phyloP scores from a whole-genome alignment of 1,139 yeast genomes.

The Geotrichum citri-aurantii region DNA sequence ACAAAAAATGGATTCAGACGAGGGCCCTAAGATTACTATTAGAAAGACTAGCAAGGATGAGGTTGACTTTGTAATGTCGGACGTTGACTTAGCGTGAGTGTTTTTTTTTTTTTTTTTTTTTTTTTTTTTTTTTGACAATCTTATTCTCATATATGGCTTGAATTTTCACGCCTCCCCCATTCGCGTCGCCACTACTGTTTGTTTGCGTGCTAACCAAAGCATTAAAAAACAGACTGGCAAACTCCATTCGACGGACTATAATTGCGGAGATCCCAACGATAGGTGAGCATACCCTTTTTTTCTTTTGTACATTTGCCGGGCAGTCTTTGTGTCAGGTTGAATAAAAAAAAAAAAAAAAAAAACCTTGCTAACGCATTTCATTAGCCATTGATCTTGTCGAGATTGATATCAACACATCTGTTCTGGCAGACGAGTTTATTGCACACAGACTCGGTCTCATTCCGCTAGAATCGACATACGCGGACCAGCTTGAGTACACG shows the following conservation, averaged over 20 bases:
- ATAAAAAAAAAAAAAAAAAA: too few species aligned
- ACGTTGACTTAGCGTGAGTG: constrained; percentile 68
- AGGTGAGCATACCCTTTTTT: constrained; percentile 22
- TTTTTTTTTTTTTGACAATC: background rate
- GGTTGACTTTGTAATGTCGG: constrained; percentile 83
- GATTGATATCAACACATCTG: constrained; percentile 87
- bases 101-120: background rate
- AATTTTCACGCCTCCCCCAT: background rate
- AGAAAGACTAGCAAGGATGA: constrained; percentile 79
- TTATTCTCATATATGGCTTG: too few species aligned
- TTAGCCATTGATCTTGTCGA: constrained; percentile 96
- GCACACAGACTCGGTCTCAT: constrained; percentile 89
- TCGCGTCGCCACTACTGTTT: background rate
- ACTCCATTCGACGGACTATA: constrained; percentile 86
- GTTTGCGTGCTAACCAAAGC: background rate
- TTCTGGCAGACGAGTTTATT: constrained; percentile 91
- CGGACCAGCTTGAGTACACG: constrained; percentile 62
- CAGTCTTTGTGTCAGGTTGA: too few species aligned
- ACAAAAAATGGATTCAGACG: constrained; percentile 36
- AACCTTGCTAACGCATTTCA: constrained; percentile 1
- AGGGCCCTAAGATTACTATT: constrained; percentile 80
- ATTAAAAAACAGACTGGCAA: constrained; percentile 61
- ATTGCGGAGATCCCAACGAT: constrained; percentile 91
- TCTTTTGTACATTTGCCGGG: too few species aligned
- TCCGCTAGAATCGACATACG: constrained; percentile 80